Evolutionary conservation across 495 filamentous ascomycete species (phyloP).

Genomic region (Lasiosphaeria ovina): DNA sequence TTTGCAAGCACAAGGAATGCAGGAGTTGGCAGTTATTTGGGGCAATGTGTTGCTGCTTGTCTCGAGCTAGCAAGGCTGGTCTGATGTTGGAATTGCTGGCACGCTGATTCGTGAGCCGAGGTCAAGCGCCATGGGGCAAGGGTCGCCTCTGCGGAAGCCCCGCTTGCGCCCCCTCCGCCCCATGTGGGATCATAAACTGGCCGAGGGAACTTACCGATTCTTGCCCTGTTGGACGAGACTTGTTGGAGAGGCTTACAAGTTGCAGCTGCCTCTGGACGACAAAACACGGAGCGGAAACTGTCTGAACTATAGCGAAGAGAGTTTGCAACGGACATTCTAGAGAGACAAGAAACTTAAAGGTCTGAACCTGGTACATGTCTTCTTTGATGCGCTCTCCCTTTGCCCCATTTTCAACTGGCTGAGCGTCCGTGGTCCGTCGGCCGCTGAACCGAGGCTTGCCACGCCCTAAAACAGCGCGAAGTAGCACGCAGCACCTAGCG

Average conservation of each 20-base stretch:
- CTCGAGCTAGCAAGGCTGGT: conserved; percentile 29
- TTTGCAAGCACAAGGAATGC: conserved; percentile 23
- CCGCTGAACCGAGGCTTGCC: conserved; percentile 27
- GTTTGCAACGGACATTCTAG: not conserved
- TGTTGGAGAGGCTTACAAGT: too few species aligned
- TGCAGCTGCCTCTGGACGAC: not conserved
- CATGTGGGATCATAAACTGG: not conserved
- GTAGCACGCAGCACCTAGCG: too few species aligned
- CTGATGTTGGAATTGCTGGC: conserved; percentile 43
- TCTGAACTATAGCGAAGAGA: not conserved
- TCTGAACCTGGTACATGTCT: not conserved
- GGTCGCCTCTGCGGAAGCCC: conserved; percentile 5
- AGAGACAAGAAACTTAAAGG: not conserved
- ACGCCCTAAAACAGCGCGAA: conserved; percentile 10
- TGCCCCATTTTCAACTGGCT: not conserved
- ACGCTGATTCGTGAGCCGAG: conserved; percentile 50
- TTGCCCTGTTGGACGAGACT: too few species aligned
- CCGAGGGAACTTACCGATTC: too few species aligned
- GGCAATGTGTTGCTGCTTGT: conserved; percentile 24
- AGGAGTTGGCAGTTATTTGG: conserved; percentile 37
- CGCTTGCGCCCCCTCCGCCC: not conserved
- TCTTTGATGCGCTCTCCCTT: conserved; percentile 1
- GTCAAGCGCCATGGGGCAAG: conserved; percentile 22
- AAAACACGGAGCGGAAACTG: not conserved
- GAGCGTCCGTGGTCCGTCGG: conserved; percentile 13